These are phyloP conservation scores for Fusarium citri DNA, from an alignment of 2,329 filamentous ascomycete genomes.

Conservation along the genomic window DNA sequence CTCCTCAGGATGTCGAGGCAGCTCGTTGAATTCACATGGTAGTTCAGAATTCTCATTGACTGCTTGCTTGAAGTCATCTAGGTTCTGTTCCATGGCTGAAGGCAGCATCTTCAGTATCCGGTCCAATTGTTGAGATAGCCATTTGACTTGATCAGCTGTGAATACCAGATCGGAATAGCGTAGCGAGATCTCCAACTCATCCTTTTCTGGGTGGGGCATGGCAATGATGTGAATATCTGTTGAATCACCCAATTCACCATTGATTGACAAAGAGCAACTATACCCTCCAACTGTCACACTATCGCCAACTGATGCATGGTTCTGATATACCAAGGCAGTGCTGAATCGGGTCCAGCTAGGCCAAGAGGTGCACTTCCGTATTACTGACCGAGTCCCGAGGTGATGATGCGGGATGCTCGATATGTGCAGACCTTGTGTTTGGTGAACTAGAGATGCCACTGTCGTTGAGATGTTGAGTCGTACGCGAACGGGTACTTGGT, in stretches of 20 bases:
- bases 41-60: neutral
- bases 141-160: neutral
- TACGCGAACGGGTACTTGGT: neutral
- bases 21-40: neutral
- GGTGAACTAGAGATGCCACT: neutral
- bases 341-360: neutral
- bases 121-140: neutral
- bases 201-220: neutral
- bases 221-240: neutral
- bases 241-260: neutral
- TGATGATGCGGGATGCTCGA: neutral
- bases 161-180: neutral
- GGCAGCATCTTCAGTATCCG: neutral
- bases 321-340: neutral
- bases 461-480: neutral
- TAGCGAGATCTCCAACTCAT: neutral
- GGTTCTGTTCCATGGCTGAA: neutral
- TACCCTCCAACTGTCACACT: neutral
- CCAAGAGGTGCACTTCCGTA: neutral
- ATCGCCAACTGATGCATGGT: neutral
- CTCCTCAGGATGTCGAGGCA: neutral
- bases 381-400: neutral
- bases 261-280: neutral
- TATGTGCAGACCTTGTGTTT: neutral
- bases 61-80: neutral